Conservation (phyloP, 352 stramenopile species). For the Blastocystis sp. region DNA sequence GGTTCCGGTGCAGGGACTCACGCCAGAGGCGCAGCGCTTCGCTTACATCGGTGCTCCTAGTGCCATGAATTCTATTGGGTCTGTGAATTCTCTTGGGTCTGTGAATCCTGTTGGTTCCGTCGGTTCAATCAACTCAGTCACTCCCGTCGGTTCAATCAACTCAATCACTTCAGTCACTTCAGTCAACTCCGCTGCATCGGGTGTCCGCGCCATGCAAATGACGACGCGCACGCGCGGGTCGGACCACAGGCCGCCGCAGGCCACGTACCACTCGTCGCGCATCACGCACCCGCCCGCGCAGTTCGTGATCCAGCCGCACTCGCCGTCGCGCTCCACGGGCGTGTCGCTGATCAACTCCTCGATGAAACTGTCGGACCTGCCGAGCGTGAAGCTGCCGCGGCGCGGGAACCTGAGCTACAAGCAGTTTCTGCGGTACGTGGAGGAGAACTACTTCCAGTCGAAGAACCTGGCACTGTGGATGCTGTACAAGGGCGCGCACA, state of each 20-base stretch:
- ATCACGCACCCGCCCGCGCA: not conserved
- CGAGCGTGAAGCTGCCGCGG: not conserved
- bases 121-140: too few species aligned
- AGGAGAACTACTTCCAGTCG: not conserved
- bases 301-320: not conserved
- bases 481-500: not conserved
- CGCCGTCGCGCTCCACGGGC: not conserved
- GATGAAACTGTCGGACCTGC: not conserved
- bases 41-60: too few species aligned
- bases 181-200: too few species aligned
- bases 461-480: not conserved
- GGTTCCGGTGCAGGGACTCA: too few species aligned
- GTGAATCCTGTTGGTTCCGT: too few species aligned
- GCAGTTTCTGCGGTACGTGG: slow-evolving; percentile 1
- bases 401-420: not conserved
- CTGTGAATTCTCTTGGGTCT: too few species aligned
- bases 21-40: too few species aligned
- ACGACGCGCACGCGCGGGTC: not conserved
- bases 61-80: too few species aligned
- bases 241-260: not conserved
- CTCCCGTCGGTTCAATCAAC: too few species aligned
- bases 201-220: too few species aligned
- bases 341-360: too few species aligned
- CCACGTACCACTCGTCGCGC: not conserved
- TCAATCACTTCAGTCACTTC: too few species aligned